phyloP scores from a whole-genome alignment of 192 early-diverging fungal genomes.

The Coemansia sp. region DNA sequence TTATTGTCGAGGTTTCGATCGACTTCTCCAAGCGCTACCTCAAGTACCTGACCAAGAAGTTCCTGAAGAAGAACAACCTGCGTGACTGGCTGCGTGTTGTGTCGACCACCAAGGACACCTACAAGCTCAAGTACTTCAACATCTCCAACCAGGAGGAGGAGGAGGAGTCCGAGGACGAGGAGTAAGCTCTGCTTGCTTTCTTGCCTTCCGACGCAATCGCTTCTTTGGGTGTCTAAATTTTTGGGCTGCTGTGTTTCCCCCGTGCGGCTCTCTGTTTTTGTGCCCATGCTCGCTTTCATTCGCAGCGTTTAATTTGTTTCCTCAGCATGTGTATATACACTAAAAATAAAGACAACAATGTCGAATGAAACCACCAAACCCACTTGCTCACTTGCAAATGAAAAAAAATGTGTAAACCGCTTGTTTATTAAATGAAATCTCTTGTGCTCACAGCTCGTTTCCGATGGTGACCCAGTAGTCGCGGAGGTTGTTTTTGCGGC shows the following conservation, averaged over 20 bases:
- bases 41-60: constrained; percentile 99
- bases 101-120: constrained; percentile 82
- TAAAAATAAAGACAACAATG: constrained; percentile 3
- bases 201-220: not conserved
- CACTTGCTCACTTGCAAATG: not conserved
- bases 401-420: not conserved
- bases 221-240: too few species aligned
- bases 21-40: constrained; percentile 98
- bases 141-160: constrained; percentile 50
- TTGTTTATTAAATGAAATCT: not conserved
- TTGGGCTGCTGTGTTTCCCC: not conserved
- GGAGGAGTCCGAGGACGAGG: constrained; percentile 42
- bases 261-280: not conserved
- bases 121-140: constrained; percentile 92
- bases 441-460: constrained; percentile 77
- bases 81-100: constrained; percentile 98
- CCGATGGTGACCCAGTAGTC: constrained; percentile 98
- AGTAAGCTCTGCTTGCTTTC: constrained; percentile 17
- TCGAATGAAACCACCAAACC: not conserved
- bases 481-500: constrained; percentile 92
- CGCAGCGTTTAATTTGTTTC: constrained; percentile 11
- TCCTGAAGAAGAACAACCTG: constrained; percentile 99
- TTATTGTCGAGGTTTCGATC: constrained; percentile 77
- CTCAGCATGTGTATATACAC: constrained; percentile 1
- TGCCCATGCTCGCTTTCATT: not conserved